These are phyloP conservation scores for Monosporozyma aquatica DNA, from an alignment of 805 yeast species.

Conservation along the genomic window DNA sequence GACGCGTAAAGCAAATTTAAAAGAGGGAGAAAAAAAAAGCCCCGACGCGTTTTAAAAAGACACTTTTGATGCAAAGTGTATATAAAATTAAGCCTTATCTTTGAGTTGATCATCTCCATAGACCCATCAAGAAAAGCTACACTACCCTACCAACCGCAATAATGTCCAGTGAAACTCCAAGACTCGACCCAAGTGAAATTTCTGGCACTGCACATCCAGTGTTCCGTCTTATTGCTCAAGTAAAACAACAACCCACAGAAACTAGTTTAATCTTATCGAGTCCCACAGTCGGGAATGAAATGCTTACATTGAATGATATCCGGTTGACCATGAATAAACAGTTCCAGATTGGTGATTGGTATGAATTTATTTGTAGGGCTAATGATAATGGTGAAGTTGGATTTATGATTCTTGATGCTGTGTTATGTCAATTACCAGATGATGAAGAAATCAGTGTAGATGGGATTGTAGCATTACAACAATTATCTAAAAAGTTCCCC, in stretches of 20 bases:
- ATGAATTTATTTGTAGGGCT: constrained; percentile 29
- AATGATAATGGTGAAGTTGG: constrained; percentile 29
- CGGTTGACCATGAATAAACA: constrained; percentile 19
- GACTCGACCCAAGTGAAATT: constrained; percentile 26
- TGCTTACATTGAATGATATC: constrained; percentile 24
- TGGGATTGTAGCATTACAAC: constrained; percentile 29
- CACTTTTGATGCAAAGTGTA: too few relatives aligned
- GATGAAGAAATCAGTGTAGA: constrained; percentile 25
- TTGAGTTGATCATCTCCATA: too few relatives aligned
- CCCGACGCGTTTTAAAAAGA: too few relatives aligned
- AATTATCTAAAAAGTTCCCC: constrained; percentile 23
- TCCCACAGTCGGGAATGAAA: constrained; percentile 22
- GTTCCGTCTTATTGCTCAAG: constrained; percentile 28
- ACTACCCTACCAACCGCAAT: background rate
- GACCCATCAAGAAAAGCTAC: too few relatives aligned
- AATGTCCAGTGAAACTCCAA: constrained; percentile 24
- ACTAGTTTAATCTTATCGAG: constrained; percentile 20
- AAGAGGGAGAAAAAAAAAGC: too few relatives aligned
- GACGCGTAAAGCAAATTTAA: too few relatives aligned
- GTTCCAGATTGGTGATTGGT: constrained; percentile 27
- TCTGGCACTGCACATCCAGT: constrained; percentile 20
- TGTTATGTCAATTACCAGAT: constrained; percentile 18
- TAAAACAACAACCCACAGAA: constrained; percentile 25
- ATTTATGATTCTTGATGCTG: constrained; percentile 28
- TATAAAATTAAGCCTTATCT: too few relatives aligned